Base-by-base conservation (phyloP, 2,329 filamentous ascomycete species). In the Verticillium longisporum region DNA sequence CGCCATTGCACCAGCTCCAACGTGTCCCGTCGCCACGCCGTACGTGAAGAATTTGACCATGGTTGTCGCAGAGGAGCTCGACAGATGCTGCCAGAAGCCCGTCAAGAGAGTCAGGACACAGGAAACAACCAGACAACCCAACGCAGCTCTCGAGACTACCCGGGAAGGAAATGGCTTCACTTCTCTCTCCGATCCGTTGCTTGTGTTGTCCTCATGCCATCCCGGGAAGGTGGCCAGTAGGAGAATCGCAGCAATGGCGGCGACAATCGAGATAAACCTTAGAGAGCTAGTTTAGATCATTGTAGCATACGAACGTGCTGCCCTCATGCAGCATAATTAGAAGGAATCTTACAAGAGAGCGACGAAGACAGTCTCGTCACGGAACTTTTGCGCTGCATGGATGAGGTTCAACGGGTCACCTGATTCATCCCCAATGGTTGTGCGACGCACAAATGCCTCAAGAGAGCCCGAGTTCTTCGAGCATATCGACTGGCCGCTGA, bases 331-430 rank as follows among this genome's bases (percentile, higher is more conserved):
- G 26, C 26, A 4, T 15, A 18, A 3, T 4, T 7, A 80, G 18
- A 9, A 10, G 18, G 9, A 3, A 10, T 9, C 90, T 80, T 75
- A 95, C 90, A 99, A 88, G 21, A 99, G 80, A 72, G 98, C 99
- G 10, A 95, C 95, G 73, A 99, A 99, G 55, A 99, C 94, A 73
- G 99, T 95, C 77, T 93, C 94, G 75, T 98, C 92, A 76, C 97
- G 97, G 79, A 99, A 99, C 67, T 96, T 96, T 68, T 89, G 88
- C 31, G 95, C 94, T 60, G 99, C 86, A 94, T 94, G 99, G 69
- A 99, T 93, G 70, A 99, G 80, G 75, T 99, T 99, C 71, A 99
- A 81, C 45, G 95, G 95, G 77, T 99, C 95, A 10, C 45, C 45
- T 21, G 45, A 53, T 21, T 53, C 45, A n/a, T 13, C 45, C 18